Evolutionary conservation across 495 filamentous ascomycete species (phyloP), one percentile per base, ranked within the genome.

Genomic region (Mycothermus thermophilus): DNA sequence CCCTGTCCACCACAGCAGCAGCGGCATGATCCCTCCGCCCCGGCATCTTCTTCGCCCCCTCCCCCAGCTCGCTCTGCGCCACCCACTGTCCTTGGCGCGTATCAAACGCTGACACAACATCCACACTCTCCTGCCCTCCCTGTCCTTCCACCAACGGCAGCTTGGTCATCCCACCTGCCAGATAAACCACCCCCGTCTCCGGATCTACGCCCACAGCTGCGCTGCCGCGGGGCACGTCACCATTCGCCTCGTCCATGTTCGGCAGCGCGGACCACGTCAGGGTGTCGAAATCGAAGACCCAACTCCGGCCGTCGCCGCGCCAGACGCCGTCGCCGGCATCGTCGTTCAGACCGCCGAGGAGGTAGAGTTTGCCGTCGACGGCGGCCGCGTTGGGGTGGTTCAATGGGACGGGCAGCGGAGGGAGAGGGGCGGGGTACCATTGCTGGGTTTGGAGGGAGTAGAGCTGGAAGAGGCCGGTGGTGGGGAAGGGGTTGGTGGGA

Each of bases 241-340:
- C n/a, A n/a, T n/a, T n/a, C n/a, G n/a, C n/a, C n/a, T 52, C 33
- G 4, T 51, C 48, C 45, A 58, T 39, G 9, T 45, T 19, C 1
- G 41, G 27, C 11, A 58, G 16, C 5, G 25, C 8, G 3, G 13
- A 26, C 58, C 52, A 57, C 9, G 11, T 22, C 2, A 32, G 14
- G 0, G 15, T 19, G 4, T 1, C 0, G 1, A 30, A 77, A 72
- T 24, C 86, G 64, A 52, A 88, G 77, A 43, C 87, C 51, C 41
- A 76, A 10, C 58, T 40, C 26, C 50, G 37, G 19, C 56, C 38
- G 10, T 64, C 48, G 16, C 62, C 53, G 51, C 71, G 47, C 52
- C 71, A 69, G 14, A 84, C 77, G 10, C 92, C 69, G 55, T 93
- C 92, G 27, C 80, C 82, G 62, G 90, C 80, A 30, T 83, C 84